These are phyloP conservation scores for Agaricus blazei DNA, from an alignment of 768 basidiomycete species.

Conservation along the genomic window DNA sequence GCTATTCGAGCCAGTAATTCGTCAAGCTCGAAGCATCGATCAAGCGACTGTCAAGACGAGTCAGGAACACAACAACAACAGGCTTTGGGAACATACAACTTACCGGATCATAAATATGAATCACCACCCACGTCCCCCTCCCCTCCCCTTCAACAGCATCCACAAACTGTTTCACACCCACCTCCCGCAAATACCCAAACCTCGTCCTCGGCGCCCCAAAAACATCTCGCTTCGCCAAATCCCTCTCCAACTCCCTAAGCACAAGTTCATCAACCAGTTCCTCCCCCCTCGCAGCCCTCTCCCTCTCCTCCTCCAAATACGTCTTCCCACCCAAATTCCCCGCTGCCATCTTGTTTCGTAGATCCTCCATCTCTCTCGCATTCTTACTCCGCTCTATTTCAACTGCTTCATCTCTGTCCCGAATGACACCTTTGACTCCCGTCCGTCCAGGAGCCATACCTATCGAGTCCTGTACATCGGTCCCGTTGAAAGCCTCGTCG, in stretches of 20 bases:
- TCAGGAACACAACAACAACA: slow-evolving; percentile 1
- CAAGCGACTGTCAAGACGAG: slow-evolving; percentile 49
- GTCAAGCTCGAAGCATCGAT: slow-evolving; percentile 70
- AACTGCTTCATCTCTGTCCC: slow-evolving; percentile 71
- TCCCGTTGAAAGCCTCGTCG: slow-evolving; percentile 26
- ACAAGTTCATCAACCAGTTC: slow-evolving; percentile 45
- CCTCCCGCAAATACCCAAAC: slow-evolving; percentile 80
- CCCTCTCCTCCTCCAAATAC: slow-evolving; percentile 71
- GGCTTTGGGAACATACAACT: slow-evolving; percentile 19
- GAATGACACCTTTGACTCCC: slow-evolving; percentile 85
- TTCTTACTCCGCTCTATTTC: slow-evolving; percentile 47
- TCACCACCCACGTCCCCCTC: slow-evolving; percentile 70
- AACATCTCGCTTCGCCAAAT: slow-evolving; percentile 31
- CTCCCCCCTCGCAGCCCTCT: slow-evolving; percentile 37
- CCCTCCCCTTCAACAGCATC: slow-evolving; percentile 71
- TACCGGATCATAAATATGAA: slow-evolving; percentile 82
- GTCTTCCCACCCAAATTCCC: slow-evolving; percentile 64
- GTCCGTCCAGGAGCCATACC: slow-evolving; percentile 86
- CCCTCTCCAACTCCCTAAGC: slow-evolving; percentile 35
- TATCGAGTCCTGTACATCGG: slow-evolving; percentile 48
- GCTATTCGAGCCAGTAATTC: slow-evolving; percentile 64
- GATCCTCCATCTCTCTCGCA: slow-evolving; percentile 44
- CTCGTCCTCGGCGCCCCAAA: slow-evolving; percentile 47
- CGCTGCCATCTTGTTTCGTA: slow-evolving; percentile 58
- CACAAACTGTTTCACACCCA: slow-evolving; percentile 69